Evolutionary conservation across 805 yeast genomes (phyloP).

Genomic region (Wickerhamiella allomyrinae): DNA sequence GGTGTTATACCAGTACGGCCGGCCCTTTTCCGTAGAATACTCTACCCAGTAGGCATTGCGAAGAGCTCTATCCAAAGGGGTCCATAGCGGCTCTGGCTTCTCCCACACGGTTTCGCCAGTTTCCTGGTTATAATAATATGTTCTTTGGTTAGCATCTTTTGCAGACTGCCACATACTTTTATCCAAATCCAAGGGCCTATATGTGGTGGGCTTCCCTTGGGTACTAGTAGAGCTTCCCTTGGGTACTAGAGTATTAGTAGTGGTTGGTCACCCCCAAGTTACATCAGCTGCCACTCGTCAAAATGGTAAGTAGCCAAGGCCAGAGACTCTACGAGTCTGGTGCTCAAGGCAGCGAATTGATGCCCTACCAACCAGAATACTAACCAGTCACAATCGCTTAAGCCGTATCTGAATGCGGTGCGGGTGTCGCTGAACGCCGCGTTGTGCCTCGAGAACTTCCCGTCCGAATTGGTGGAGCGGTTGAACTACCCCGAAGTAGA

Average conservation of each 20-base stretch:
- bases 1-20: conserved; percentile 53
- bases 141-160: conserved; percentile 21
- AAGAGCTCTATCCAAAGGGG: conserved; percentile 29
- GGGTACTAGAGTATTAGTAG: no score
- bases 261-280: no score
- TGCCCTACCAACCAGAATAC: not conserved
- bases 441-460: conserved; percentile 78
- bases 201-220: no score
- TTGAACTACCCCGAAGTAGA: conserved; percentile 96
- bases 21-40: conserved; percentile 40
- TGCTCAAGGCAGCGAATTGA: no score
- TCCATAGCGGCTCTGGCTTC: conserved; percentile 43
- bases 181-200: no score
- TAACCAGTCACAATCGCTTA: conserved; percentile 80
- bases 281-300: not conserved
- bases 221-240: no score
- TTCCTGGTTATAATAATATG: conserved; percentile 52
- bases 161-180: conserved; percentile 6
- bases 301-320: not conserved
- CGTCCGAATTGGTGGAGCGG: conserved; percentile 91
- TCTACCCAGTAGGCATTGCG: conserved; percentile 41
- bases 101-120: conserved; percentile 73
- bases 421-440: conserved; percentile 90
- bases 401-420: conserved; percentile 89
- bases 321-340: not conserved